Base-by-base conservation (phyloP, 331 rosid genomes). In the Rosa hybrid region DNA sequence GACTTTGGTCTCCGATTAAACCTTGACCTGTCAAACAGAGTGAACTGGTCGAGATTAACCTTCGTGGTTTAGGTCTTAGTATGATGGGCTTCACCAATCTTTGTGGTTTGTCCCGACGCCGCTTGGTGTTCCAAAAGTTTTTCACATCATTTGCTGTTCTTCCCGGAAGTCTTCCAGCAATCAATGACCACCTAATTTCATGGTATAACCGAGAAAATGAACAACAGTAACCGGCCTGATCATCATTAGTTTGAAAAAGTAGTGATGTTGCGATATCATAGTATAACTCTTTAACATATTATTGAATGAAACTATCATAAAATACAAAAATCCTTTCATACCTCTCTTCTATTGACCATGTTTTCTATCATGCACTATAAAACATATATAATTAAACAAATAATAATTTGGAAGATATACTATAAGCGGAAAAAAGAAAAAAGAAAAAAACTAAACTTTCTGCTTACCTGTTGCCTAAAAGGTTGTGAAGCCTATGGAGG, bases 391-490 rank as follows among this genome's bases (percentile, higher is more conserved):
- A 34, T 34, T 34, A 34, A 34, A 34, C 38, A 34, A 34, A 34
- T 34, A 34, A 3, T 34, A 34, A 34, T 34, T 34, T 34, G 38
- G 0, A 34, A 34, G 38, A 34, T 34, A 34, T 34, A 34, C 30
- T 34, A 3, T 34, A 34, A 34, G 4, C 38, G 38, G 38, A 34
- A 34, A 34, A 34, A 34, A 34, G 38, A 34, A 34, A 34, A 34
- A 34, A 34, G 3, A 30, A 30, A 30, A 30, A 30, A 30, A 30
- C 45, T 54, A 54, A 6, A 54, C 6, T 54, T 57, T n/a, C 27
- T 8, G 72, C n/a, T 68, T 68, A 23, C 86, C 84, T 84, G 81
- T 79, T 87, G 7, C 86, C 88, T 20, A 87, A 16, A 34, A 87
- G 87, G 23, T 76, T 79, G 64, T 84, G 90, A 10, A 87, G 76